Base-by-base conservation (phyloP, 2,329 filamentous ascomycete species). In the Capronia epimyces region DNA sequence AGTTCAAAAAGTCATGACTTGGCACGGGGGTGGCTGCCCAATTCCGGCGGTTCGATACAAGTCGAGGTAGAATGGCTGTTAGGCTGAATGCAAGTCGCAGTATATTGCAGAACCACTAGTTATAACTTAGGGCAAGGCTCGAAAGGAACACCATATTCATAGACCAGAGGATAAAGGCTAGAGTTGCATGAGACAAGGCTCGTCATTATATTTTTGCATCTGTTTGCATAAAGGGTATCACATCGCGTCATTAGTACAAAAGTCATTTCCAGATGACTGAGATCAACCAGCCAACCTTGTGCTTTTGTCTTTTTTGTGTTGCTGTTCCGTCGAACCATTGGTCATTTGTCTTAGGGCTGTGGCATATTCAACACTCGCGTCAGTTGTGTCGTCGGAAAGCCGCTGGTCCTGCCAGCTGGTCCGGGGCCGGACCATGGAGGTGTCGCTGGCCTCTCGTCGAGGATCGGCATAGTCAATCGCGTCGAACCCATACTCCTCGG, bases 281-380 rank as follows among this genome's bases (percentile, higher is more conserved):
- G 29, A 12, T 51, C 45, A 59, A 43, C 47, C 43, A 7, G 46
- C 52, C 3, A 49, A 18, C 5, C 51, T 40, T 16, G 49, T 52
- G n/a, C 27, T 32, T 46, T 52, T 50, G 16, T 42, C 47, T 27
- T 49, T 52, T 42, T 52, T 58, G 25, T 48, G 52, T 25, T 47
- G 46, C 10, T 46, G 43, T 21, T 53, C 46, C 43, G 46, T 47
- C 2, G 56, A 56, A 20, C 55, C 56, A 42, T 57, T 50, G 12
- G 58, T 58, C 49, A 62, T 47, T 27, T 60, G 43, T 25, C 59
- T 42, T 16, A 60, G 54, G 3, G 56, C 58, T 52, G 55, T 50
- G 22, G 59, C 59, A 45, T 62, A 62, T 36, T 60, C 59, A 22
- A 60, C 21, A 43, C 59, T 54, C 7, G 43, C 40, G 34, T 59